Conservation (phyloP, 768 basidiomycete species). For the Lepiota venenata region DNA sequence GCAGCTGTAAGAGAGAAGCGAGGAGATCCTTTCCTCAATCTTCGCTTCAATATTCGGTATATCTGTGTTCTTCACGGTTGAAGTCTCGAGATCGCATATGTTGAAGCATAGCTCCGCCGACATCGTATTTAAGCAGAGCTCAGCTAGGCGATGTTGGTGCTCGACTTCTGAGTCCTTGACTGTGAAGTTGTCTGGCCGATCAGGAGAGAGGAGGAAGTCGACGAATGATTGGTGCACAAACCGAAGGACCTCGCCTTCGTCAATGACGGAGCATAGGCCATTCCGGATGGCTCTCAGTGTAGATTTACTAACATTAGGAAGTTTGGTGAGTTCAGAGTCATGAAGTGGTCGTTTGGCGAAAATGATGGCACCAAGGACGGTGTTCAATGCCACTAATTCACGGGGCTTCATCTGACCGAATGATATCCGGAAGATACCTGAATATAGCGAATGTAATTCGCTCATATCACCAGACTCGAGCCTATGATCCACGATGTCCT, state of each 20-base stretch:
- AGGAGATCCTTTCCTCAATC: slow-evolving; percentile 19
- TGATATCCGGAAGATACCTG: slow-evolving; percentile 17
- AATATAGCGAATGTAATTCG: slow-evolving; percentile 13
- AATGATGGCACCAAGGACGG: slow-evolving; percentile 19
- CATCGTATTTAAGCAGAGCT: slow-evolving; percentile 24
- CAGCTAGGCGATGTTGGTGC: slow-evolving; percentile 19
- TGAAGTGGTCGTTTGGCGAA: slow-evolving; percentile 20
- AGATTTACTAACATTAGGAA: slow-evolving; percentile 12
- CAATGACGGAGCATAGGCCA: slow-evolving; percentile 20
- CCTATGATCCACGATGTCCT: slow-evolving; percentile 12
- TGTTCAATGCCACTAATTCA: slow-evolving; percentile 15
- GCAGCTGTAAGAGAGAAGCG: slow-evolving; percentile 25
- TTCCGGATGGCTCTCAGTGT: slow-evolving; percentile 18
- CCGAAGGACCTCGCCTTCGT: slow-evolving; percentile 9
- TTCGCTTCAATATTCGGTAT: slow-evolving; percentile 19
- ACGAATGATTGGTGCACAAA: slow-evolving; percentile 25
- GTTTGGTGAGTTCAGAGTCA: slow-evolving; percentile 1
- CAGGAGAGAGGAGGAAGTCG: slow-evolving; percentile 21
- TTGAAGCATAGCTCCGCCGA: slow-evolving; percentile 28
- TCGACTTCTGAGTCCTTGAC: slow-evolving; percentile 9
- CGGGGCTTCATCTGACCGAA: slow-evolving; percentile 9
- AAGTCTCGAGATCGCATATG: slow-evolving; percentile 28
- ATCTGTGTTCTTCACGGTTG: slow-evolving; percentile 24
- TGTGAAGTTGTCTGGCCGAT: slow-evolving; percentile 12
- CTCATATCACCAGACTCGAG: slow-evolving; percentile 14